Conservation (phyloP, 1,284 basidiomycete species). For the Ganoderma meredithae region DNA sequence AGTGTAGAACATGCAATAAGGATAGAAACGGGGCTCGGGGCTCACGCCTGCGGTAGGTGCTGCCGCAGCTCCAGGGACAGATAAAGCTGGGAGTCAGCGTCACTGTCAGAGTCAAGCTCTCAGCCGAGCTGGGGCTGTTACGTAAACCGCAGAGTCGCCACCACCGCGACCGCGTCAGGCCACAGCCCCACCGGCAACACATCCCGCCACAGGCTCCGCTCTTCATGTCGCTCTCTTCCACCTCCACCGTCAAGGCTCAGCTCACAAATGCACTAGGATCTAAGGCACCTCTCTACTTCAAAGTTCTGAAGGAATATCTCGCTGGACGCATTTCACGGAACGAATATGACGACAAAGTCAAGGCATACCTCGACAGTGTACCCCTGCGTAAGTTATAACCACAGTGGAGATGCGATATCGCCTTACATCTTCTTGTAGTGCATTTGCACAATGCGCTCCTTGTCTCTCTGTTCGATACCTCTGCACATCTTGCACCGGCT, state of each 20-base stretch:
- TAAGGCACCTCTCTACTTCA: slow-evolving; percentile 69
- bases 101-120: slow-evolving; percentile 2
- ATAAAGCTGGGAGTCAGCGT: neutral
- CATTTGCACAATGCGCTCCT: slow-evolving; percentile 84
- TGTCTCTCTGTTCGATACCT: slow-evolving; percentile 81
- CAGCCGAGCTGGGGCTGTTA: neutral
- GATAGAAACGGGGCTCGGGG: neutral
- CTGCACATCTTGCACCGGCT: slow-evolving; percentile 69
- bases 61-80: slow-evolving; percentile 18
- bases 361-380: slow-evolving; percentile 66
- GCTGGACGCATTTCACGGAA: slow-evolving; percentile 70
- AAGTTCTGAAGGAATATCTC: slow-evolving; percentile 68
- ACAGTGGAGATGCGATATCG: neutral
- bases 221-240: slow-evolving; percentile 77
- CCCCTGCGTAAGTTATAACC: slow-evolving; percentile 56
- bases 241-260: slow-evolving; percentile 74
- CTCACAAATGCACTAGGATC: slow-evolving; percentile 65
- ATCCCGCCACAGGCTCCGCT: neutral
- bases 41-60: slow-evolving; percentile 23
- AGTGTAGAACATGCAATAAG: neutral
- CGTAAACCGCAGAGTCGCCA: slow-evolving; percentile 3
- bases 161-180: neutral
- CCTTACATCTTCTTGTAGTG: slow-evolving; percentile 48
- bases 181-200: neutral
- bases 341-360: slow-evolving; percentile 78